These are phyloP conservation scores for Podospora pseudoanserina DNA, from an alignment of 495 filamentous ascomycete genomes.

Conservation along the genomic window DNA sequence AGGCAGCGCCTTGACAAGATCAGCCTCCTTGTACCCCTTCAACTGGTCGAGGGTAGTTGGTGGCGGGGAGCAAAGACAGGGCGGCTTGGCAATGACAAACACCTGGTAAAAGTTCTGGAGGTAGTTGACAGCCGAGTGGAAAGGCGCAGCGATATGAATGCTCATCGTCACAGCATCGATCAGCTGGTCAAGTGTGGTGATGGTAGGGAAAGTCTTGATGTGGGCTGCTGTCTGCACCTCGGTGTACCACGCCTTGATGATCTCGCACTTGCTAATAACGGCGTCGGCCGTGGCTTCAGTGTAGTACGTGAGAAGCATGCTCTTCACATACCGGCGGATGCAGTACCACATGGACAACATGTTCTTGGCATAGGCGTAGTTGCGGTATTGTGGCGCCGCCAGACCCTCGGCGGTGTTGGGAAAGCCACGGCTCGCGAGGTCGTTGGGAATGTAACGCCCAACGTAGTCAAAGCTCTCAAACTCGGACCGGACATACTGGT, in stretches of 20 bases:
- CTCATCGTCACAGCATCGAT: constrained; percentile 70
- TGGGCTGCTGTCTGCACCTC: constrained; percentile 34
- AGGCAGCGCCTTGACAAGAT: constrained; percentile 41
- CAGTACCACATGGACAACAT: constrained; percentile 40
- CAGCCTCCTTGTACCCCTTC: constrained; percentile 27
- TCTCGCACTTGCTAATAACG: constrained; percentile 27
- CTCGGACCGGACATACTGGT: constrained; percentile 30
- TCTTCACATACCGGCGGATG: constrained; percentile 36
- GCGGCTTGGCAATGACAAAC: constrained; percentile 46
- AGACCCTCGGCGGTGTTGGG: constrained; percentile 34
- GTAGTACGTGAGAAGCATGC: constrained; percentile 28
- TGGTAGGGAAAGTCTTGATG: constrained; percentile 53
- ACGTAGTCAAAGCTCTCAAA: constrained; percentile 42
- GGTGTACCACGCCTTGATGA: constrained; percentile 36
- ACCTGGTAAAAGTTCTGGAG: constrained; percentile 48
- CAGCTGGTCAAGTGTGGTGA: constrained; percentile 77
- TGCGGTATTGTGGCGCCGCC: constrained; percentile 37
- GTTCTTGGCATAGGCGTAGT: constrained; percentile 47
- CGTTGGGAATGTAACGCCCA: constrained; percentile 44
- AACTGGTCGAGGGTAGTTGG: constrained; percentile 31
- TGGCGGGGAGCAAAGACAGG: constrained; percentile 34
- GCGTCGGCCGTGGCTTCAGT: constrained; percentile 19
- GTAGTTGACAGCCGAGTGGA: constrained; percentile 50
- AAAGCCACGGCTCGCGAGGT: constrained; percentile 44
- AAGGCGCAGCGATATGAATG: constrained; percentile 50